Evolutionary conservation across 495 filamentous ascomycete genomes (phyloP).

Genomic region (Xanthoparmelia taractica): DNA sequence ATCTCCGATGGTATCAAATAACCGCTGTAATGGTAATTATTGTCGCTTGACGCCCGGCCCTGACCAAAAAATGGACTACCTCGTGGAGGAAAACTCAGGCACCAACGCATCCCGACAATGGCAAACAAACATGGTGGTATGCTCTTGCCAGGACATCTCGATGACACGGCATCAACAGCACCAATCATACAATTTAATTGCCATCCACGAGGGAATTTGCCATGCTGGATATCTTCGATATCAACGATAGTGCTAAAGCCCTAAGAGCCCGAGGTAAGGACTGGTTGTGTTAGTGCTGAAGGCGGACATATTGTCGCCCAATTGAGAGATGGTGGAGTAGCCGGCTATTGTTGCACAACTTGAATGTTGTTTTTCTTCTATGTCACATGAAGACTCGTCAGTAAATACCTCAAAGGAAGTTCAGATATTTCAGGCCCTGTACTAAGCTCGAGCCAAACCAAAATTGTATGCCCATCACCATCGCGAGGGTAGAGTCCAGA

Average conservation of each 20-base stretch:
- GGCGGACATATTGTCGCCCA: not conserved
- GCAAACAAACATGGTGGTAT: conserved; percentile 4
- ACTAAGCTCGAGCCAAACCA: not conserved
- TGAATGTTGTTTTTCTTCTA: conserved; percentile 99
- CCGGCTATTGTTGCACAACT: conserved; percentile 67
- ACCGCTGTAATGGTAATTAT: conserved; percentile 12
- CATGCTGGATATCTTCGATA: not conserved
- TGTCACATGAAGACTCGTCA: conserved; percentile 15
- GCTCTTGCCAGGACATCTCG: not conserved
- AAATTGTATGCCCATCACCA: not conserved
- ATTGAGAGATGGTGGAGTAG: not conserved
- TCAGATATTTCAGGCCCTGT: not conserved
- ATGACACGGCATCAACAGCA: not conserved
- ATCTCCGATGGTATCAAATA: conserved; percentile 14
- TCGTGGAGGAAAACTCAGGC: conserved; percentile 12
- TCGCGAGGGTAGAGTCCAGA: too few species aligned
- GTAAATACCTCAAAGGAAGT: conserved; percentile 2
- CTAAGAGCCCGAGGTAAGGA: not conserved
- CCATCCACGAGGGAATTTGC: not conserved
- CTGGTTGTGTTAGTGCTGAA: not conserved
- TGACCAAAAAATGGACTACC: conserved; percentile 2
- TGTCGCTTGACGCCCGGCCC: conserved; percentile 7
- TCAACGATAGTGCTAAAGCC: not conserved
- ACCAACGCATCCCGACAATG: conserved; percentile 12
- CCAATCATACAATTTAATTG: not conserved